Conservation (phyloP, 345 rosid species). For the Salix suchowensis region DNA sequence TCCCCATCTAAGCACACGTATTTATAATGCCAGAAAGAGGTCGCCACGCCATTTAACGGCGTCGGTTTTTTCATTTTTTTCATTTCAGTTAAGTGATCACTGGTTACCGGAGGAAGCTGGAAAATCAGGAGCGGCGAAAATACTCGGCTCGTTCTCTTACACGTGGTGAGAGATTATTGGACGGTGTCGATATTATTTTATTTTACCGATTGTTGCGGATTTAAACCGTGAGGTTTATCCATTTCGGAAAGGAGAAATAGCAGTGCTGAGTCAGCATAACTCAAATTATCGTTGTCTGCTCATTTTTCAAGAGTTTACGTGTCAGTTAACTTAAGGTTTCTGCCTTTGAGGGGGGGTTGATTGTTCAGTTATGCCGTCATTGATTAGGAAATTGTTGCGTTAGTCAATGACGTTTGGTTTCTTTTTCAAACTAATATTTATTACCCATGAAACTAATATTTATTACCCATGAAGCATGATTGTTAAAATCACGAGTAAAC, state of each 20-base stretch:
- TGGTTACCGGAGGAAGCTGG: neutral
- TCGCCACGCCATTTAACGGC: neutral
- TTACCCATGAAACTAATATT: no score
- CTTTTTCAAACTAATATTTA: no score
- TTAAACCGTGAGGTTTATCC: conserved; percentile 15
- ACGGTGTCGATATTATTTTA: neutral
- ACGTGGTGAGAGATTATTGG: neutral
- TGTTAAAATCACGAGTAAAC: no score
- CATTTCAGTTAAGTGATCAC: neutral
- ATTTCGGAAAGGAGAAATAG: neutral
- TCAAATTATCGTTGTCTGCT: no score
- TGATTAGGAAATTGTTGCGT: no score
- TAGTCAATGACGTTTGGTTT: no score
- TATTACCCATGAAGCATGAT: no score
- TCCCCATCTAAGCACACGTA: conserved; percentile 4
- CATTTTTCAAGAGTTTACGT: no score
- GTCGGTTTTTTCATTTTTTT: conserved; percentile 10
- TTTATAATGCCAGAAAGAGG: conserved; percentile 18
- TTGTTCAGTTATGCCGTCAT: no score
- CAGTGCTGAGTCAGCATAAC: conserved; percentile 18
- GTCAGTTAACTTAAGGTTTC: no score
- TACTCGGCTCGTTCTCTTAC: neutral
- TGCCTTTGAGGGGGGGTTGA: no score
- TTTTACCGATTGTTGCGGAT: neutral
- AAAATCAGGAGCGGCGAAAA: fast-evolving